Evolutionary conservation across 306 rosid species (phyloP).

Genomic region (Rosa rugosa): DNA sequence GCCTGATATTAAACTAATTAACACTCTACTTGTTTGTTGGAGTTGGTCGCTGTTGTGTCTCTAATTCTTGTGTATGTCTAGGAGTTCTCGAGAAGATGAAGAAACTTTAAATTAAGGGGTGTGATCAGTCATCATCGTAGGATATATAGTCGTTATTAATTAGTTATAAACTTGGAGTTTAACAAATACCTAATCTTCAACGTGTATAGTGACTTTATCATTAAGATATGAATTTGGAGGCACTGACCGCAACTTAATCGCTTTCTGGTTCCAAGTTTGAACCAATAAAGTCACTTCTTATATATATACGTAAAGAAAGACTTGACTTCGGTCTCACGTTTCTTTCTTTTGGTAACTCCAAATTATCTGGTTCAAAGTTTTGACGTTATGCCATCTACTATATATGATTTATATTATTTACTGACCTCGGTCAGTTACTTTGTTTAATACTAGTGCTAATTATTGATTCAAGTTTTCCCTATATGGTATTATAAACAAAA

Average conservation of each 20-base stretch:
- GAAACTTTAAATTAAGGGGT: not conserved
- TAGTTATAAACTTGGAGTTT: not conserved
- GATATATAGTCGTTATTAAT: too few relatives aligned
- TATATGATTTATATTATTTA: too few relatives aligned
- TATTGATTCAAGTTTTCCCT: not conserved
- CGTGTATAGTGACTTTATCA: not conserved
- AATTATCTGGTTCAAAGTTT: not conserved
- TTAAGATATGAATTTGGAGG: not conserved
- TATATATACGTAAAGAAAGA: not conserved
- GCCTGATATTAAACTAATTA: not conserved
- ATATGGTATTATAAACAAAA: not conserved
- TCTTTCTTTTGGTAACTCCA: not conserved
- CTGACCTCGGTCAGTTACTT: not conserved
- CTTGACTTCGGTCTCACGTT: not conserved
- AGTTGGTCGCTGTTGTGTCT: not conserved
- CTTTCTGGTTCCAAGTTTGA: not conserved
- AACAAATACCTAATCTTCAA: constrained; percentile 5
- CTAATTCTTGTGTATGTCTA: not conserved
- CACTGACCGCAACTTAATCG: not conserved
- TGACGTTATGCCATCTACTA: not conserved
- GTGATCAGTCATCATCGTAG: too few relatives aligned
- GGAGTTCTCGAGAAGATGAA: not conserved
- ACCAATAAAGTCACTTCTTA: too few relatives aligned
- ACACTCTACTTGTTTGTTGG: constrained; percentile 4
- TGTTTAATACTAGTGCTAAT: not conserved